These are phyloP conservation scores for Oligophagozyma castellii DNA, from an alignment of 1,139 yeast genomes.

Conservation along the genomic window DNA sequence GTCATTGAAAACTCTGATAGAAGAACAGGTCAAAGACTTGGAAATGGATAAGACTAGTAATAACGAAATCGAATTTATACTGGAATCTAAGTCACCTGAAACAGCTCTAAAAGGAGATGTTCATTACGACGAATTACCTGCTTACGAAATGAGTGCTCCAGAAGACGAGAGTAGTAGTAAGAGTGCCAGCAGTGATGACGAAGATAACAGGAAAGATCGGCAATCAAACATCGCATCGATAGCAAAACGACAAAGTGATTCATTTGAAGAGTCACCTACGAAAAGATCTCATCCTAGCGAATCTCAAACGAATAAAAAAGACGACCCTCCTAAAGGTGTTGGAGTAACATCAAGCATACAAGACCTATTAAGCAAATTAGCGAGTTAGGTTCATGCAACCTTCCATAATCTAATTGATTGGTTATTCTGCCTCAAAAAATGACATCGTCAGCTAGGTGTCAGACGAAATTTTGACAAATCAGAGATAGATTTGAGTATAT, in stretches of 20 bases:
- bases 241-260: not conserved
- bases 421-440: too few relatives aligned
- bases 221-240: conserved; percentile 1
- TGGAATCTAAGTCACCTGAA: conserved; percentile 17
- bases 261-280: not conserved
- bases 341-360: conserved; percentile 21
- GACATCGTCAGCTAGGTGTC: too few relatives aligned
- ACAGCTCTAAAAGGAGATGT: conserved; percentile 4
- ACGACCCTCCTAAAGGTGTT: not conserved
- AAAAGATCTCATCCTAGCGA: conserved; percentile 1
- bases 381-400: too few relatives aligned
- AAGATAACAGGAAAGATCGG: conserved; percentile 4
- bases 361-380: conserved; percentile 23
- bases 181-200: conserved; percentile 7
- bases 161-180: conserved; percentile 13
- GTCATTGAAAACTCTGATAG: conserved; percentile 10
- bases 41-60: conserved; percentile 15
- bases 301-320: not conserved
- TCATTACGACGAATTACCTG: conserved; percentile 14
- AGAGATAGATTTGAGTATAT: too few relatives aligned
- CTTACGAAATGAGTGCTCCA: conserved; percentile 7
- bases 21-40: conserved; percentile 11
- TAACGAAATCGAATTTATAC: conserved; percentile 17
- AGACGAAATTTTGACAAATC: too few relatives aligned
- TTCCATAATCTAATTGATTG: too few relatives aligned